Percentiles rank a stretch among this genome's conserved stretches.
phyloP scores from a whole-genome alignment of 176 grass and related monocot species.

The Panicum miliaceum region DNA sequence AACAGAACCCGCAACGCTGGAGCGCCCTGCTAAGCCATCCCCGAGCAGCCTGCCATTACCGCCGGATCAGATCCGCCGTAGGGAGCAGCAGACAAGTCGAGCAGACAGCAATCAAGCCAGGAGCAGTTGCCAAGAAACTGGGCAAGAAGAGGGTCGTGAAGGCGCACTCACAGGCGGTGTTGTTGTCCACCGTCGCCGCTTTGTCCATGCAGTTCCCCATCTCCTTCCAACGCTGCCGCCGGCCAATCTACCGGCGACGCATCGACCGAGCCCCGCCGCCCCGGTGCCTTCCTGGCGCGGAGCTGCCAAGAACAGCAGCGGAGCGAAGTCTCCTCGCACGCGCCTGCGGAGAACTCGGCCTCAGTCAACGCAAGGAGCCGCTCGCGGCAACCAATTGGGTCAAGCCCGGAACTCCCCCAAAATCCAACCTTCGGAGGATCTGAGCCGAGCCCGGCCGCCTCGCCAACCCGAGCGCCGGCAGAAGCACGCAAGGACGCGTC shows the following conservation, averaged over 20 bases:
- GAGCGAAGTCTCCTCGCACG: background rate
- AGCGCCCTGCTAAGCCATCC: background rate
- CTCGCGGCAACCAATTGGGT: background rate
- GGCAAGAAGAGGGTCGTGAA: background rate
- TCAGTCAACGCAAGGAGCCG: background rate
- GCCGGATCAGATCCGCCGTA: slow-evolving; percentile 22
- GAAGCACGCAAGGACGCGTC: background rate
- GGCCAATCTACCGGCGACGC: background rate
- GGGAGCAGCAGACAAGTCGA: background rate
- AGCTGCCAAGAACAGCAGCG: background rate
- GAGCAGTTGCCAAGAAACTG: background rate
- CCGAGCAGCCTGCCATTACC: slow-evolving; percentile 7
- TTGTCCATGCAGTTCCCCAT: slow-evolving; percentile 87
- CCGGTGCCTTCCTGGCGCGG: background rate
- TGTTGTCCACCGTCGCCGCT: slow-evolving; percentile 37
- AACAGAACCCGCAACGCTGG: background rate
- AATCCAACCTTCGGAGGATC: slow-evolving; percentile 30
- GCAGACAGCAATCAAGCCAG: background rate
- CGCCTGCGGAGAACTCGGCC: background rate
- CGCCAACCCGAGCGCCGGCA: background rate
- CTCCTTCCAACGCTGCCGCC: background rate
- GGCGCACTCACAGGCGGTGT: slow-evolving; percentile 56
- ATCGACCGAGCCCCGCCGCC: background rate
- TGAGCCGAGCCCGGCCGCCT: background rate
- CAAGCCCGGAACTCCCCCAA: no score